phyloP scores from a whole-genome alignment of 2,329 filamentous ascomycete species.

The Aspergillus caelatus region DNA sequence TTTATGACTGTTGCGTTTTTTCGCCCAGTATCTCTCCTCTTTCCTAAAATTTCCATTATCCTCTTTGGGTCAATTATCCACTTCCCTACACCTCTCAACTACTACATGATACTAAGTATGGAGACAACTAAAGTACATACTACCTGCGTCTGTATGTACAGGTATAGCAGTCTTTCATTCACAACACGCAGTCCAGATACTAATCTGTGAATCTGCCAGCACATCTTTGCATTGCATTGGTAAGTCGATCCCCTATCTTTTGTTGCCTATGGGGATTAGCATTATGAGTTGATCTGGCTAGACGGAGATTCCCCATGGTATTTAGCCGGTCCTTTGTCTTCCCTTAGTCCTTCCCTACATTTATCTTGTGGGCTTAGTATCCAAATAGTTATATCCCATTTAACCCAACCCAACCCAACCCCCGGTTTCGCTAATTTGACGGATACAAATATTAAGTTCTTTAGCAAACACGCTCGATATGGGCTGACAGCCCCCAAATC shows the following conservation, averaged over 20 bases:
- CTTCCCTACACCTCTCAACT: neutral
- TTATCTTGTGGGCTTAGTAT: neutral
- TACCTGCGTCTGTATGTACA: neutral
- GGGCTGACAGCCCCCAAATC: neutral
- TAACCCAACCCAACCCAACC: neutral
- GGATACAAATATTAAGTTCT: neutral
- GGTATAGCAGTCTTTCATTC: slow-evolving; percentile 9
- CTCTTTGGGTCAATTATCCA: neutral
- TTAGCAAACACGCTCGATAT: neutral
- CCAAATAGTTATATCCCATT: neutral
- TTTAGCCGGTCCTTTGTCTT: neutral
- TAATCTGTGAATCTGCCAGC: slow-evolving; percentile 31
- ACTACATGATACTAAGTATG: neutral
- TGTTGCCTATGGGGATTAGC: neutral
- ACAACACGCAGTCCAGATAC: slow-evolving; percentile 18
- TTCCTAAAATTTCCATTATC: neutral
- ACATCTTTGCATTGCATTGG: slow-evolving; percentile 28
- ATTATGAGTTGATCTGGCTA: slow-evolving; percentile 11
- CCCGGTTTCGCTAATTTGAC: neutral
- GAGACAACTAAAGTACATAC: neutral
- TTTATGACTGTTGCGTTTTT: neutral
- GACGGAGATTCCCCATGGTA: neutral
- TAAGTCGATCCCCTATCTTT: slow-evolving; percentile 12
- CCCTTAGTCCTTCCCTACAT: neutral
- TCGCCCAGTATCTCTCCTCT: neutral